Evolutionary conservation across 2,329 filamentous ascomycete genomes (phyloP), one percentile per base, ranked within the genome.

Genomic region (Alternaria triticina): DNA sequence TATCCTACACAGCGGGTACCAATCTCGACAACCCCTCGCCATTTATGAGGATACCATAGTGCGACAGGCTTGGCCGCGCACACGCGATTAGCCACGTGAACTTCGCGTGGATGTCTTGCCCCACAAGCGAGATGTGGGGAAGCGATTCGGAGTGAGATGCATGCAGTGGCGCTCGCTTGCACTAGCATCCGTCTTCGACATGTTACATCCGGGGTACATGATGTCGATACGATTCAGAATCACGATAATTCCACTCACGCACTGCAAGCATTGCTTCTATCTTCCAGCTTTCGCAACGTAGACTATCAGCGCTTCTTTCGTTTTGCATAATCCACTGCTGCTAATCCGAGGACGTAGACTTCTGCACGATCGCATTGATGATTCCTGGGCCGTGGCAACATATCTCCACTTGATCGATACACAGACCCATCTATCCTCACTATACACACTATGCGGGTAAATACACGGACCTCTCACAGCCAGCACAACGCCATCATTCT

Each of bases 371-470:
- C 45, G 27, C 9, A 11, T 49, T 36, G n/a, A 51, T 46, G 22
- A n/a, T 51, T 51, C 30, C 54, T 12, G 47, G 47, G 55, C 4
- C 28, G 54, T 67, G 62, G 62, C 62, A 55, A 58, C n/a, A 27
- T 17, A 50, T 25, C 49, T 58, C 40, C 47, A 58, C 59, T 57
- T 64, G 58, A 23, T 47, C 52, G 69, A 66, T 67, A 62, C 67
- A 70, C 58, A 50, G 40, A 61, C 63, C 67, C 20, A 73, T 75
- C 43, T 74, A 75, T 71, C 59, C 45, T 65, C 58, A 69, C 61
- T 71, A 55, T 65, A 65, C 55, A 67, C 65, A 72, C 63, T 76
- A 70, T 76, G 54, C 73, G 75, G 74, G n/a, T 77, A 76, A 77
- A 77, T 69, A 33, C 30, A 15, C 25, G 51, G 54, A 59, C 72